Base-by-base conservation (phyloP, 371 early-diverging fungal species). In the Mucor mucedo region DNA sequence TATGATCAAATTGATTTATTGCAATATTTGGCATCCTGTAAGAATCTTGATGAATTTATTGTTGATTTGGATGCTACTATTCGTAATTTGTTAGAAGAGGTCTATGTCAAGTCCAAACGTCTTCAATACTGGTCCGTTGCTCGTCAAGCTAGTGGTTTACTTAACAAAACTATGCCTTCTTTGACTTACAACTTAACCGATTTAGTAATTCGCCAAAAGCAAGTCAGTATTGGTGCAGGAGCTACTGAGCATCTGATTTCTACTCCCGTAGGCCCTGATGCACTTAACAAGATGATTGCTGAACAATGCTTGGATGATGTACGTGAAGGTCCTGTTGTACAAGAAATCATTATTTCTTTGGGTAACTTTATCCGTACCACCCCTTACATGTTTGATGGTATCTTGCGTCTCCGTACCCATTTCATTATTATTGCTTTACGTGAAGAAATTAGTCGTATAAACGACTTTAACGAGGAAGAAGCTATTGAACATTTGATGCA, bases 161-260 rank as follows among this genome's bases (percentile, higher is more conserved):
- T 93, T 40, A 76, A 76, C 52, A 95, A 95, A 72, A 76, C 85
- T 9, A 92, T 93, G 52, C 83, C 85, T 40, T 86, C 87, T 0
- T 78, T 95, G 35, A 90, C 93, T 2, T 88, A 89, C 72, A 93
- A 92, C 71, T 82, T 95, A 50, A 86, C 93, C 4, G 95, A 95
- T 65, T 70, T 95, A 35, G 81, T 93, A 40, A 88, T 94, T 61
- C 87, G 91, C 4, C 89, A 91, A 54, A 93, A 91, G 72, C 91
- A 90, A 50, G 79, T 93, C 13, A 90, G 91, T 39, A 85, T 94
- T 48, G 93, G 94, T 27, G 87, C 88, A 21, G 93, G 91, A 21
- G 72, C 62, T 10, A 75, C 81, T 2, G 93, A 93, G 48, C 78
- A 85, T 56, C 77, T 89, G 40, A 88, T 90, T 40, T 79, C 82